Evolutionary conservation across 345 rosid species (phyloP).

Genomic region (Populus tremula): DNA sequence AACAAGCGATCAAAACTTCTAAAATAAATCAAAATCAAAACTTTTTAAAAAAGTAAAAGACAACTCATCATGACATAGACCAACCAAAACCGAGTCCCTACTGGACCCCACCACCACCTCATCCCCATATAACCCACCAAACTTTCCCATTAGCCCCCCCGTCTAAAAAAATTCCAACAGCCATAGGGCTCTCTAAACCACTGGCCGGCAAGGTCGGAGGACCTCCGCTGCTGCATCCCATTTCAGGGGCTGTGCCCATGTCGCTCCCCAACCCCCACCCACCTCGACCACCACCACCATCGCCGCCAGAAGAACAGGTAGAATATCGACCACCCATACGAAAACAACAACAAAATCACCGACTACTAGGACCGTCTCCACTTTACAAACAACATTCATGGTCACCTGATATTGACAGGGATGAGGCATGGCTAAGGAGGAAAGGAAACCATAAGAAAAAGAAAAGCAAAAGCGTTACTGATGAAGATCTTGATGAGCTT

Average conservation of each 20-base stretch:
- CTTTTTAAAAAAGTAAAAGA: not conserved
- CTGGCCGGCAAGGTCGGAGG: conserved; percentile 28
- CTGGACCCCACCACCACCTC: conserved; percentile 16
- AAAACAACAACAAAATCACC: not conserved
- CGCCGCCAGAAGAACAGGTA: not conserved
- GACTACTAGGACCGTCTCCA: conserved; percentile 26
- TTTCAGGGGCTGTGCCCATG: conserved; percentile 14
- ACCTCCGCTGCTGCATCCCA: conserved; percentile 24
- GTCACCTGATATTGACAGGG: conserved; percentile 83
- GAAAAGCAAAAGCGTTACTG: conserved; percentile 77
- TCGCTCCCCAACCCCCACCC: not conserved
- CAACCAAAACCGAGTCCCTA: conserved; percentile 14
- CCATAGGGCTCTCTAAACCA: conserved; percentile 17
- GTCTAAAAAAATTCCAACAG: not conserved
- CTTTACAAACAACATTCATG: conserved; percentile 74
- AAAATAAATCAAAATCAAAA: not conserved
- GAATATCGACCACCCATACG: conserved; percentile 11
- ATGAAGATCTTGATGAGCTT: conserved; percentile 90
- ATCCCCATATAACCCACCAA: not conserved
- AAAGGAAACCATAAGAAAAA: conserved; percentile 45
- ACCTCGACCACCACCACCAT: not conserved
- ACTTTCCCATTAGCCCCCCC: not conserved
- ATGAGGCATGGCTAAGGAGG: conserved; percentile 82
- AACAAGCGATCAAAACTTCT: not conserved
- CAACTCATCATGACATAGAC: conserved; percentile 20